Conservation (phyloP, 495 filamentous ascomycete genomes). For the Xylaria cubensis region DNA sequence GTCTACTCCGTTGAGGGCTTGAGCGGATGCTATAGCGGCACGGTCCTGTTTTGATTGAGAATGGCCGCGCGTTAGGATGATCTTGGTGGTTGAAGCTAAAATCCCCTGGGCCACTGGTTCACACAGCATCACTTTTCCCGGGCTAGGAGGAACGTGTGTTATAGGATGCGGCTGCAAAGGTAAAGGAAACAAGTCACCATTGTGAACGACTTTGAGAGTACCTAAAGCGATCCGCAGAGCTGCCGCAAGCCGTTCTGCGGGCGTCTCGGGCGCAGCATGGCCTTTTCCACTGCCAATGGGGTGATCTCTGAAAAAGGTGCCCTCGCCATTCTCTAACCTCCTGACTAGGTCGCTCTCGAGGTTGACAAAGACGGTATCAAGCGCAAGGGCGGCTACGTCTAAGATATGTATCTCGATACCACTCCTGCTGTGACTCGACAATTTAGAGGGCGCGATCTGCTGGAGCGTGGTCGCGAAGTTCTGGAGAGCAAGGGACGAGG, state of each 20-base stretch:
- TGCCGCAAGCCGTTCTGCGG: slow-evolving; percentile 71
- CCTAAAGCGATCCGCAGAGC: slow-evolving; percentile 79
- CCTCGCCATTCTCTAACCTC: slow-evolving; percentile 62
- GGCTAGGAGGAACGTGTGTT: slow-evolving; percentile 83
- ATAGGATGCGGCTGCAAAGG: slow-evolving; percentile 87
- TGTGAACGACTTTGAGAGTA: slow-evolving; percentile 75
- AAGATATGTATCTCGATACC: slow-evolving; percentile 80
- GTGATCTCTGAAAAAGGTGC: slow-evolving; percentile 61
- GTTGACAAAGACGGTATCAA: slow-evolving; percentile 85
- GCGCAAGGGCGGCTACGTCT: slow-evolving; percentile 77
- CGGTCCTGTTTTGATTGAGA: slow-evolving; percentile 53
- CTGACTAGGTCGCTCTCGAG: slow-evolving; percentile 76
- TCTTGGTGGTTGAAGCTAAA: slow-evolving; percentile 69
- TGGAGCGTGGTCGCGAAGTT: slow-evolving; percentile 71
- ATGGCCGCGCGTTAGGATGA: slow-evolving; percentile 68
- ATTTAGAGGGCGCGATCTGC: slow-evolving; percentile 65
- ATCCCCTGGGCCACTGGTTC: slow-evolving; percentile 86
- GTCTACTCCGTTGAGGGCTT: slow-evolving; percentile 63
- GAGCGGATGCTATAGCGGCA: slow-evolving; percentile 37
- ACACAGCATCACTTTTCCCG: slow-evolving; percentile 77
- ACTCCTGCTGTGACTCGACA: slow-evolving; percentile 63
- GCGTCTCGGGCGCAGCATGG: slow-evolving; percentile 44
- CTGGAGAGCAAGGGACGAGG: slow-evolving; percentile 77
- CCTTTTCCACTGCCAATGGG: slow-evolving; percentile 41
- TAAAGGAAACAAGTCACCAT: slow-evolving; percentile 82